phyloP scores from a whole-genome alignment of 192 early-diverging fungal genomes.

The Backusella liffmaniae region DNA sequence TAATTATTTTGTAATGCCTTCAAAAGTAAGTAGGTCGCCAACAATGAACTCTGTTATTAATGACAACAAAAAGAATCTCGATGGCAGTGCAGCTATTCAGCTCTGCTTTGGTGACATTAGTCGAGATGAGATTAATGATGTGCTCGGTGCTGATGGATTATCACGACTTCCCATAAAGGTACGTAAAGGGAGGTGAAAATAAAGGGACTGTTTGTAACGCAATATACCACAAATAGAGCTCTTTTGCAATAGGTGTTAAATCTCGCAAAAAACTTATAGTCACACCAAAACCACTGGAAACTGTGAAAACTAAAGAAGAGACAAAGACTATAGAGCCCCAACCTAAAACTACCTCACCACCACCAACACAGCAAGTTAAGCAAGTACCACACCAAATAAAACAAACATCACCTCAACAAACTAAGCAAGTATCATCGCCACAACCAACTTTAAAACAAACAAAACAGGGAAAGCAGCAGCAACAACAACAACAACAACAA shows the following conservation, averaged over 20 bases:
- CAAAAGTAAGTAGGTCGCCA: constrained; percentile 8
- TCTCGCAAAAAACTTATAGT: constrained; percentile 1
- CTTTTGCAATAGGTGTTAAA: constrained; percentile 29
- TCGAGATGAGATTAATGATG: constrained; percentile 51
- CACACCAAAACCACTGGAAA: not conserved
- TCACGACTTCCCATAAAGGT: constrained; percentile 37
- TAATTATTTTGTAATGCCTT: constrained; percentile 29
- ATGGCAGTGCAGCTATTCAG: constrained; percentile 3
- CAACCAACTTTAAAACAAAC: not conserved
- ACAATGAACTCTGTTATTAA: not conserved
- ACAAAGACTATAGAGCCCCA: not conserved
- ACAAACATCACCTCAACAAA: not conserved
- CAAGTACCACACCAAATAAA: not conserved
- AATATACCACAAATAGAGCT: constrained; percentile 10
- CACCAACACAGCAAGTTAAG: not conserved
- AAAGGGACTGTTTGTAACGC: not conserved
- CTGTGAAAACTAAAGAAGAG: not conserved
- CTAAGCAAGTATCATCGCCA: not conserved
- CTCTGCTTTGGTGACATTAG: constrained; percentile 49
- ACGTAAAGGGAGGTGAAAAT: not conserved
- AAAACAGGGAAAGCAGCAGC: not conserved
- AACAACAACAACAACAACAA: not conserved
- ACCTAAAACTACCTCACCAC: not conserved
- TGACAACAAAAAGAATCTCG: constrained; percentile 13
- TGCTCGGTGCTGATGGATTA: constrained; percentile 38